phyloP scores from a whole-genome alignment of 2,329 filamentous ascomycete species.

The Colletotrichum sp. region DNA sequence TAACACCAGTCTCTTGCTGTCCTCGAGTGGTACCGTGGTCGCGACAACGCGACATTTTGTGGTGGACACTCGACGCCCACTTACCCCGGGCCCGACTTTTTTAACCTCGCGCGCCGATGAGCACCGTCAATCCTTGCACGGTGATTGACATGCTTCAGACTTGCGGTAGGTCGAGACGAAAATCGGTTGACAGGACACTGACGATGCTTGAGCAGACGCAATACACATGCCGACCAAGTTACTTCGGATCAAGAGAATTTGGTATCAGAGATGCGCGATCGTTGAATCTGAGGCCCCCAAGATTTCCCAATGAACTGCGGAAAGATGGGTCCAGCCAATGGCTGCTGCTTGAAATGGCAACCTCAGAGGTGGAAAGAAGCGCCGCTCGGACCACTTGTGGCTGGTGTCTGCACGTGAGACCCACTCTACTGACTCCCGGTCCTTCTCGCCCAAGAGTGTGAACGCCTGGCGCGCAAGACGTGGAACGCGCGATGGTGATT shows the following conservation, averaged over 20 bases:
- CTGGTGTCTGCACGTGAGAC: constrained; percentile 24
- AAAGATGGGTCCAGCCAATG: neutral
- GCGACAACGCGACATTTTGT: constrained; percentile 11
- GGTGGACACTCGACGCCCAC: constrained; percentile 21
- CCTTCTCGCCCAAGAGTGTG: constrained; percentile 3
- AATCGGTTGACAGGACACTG: constrained; percentile 2
- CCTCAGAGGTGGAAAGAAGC: neutral
- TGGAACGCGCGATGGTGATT: constrained; percentile 17
- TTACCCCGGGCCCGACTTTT: constrained; percentile 19
- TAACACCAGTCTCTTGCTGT: neutral
- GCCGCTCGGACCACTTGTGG: constrained; percentile 18
- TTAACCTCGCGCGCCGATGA: constrained; percentile 15
- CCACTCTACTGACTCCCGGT: constrained; percentile 18
- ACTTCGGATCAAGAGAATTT: neutral
- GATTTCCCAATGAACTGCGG: neutral
- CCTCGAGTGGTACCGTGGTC: neutral
- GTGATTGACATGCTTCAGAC: constrained; percentile 6
- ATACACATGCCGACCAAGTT: neutral
- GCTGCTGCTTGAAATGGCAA: neutral
- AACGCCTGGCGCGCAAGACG: constrained; percentile 9
- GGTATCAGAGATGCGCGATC: neutral
- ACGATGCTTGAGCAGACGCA: neutral
- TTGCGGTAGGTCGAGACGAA: constrained; percentile 12
- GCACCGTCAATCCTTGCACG: constrained; percentile 21
- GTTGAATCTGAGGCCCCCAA: neutral